A percentile compares a stretch with the other conserved stretches of the same genome.
Evolutionary conservation across 441 rosid genomes (phyloP).

Genomic region (Erodium chrysanthum): DNA sequence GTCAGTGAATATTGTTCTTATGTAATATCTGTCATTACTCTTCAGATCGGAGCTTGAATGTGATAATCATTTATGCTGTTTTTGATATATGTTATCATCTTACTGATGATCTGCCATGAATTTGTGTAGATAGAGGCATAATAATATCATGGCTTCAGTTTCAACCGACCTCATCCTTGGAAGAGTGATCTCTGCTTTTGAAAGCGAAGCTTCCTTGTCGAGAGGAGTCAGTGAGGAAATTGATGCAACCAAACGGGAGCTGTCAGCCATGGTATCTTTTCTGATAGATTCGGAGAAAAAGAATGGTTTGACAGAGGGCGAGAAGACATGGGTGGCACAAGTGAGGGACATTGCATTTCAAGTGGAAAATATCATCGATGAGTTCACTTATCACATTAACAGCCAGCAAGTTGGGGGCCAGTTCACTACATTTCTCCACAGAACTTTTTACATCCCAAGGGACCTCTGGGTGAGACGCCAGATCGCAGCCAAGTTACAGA

Average conservation of each 20-base stretch:
- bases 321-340: conserved; percentile 23
- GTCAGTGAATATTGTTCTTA: too few species aligned
- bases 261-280: conserved; percentile 29
- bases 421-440: conserved; percentile 11
- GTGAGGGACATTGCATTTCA: conserved; percentile 25
- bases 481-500: conserved; percentile 22
- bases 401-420: conserved; percentile 6
- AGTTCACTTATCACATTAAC: conserved; percentile 20
- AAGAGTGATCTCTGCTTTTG: neutral
- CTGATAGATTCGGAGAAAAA: conserved; percentile 23
- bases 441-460: conserved; percentile 13
- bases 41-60: too few species aligned
- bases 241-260: conserved; percentile 24
- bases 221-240: conserved; percentile 21
- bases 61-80: too few species aligned
- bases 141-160: neutral
- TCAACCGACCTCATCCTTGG: neutral
- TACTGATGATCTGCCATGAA: too few species aligned
- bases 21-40: too few species aligned
- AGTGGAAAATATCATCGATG: conserved; percentile 30
- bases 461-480: conserved; percentile 16
- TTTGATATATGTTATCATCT: too few species aligned
- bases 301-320: conserved; percentile 15
- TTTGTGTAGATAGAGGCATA: too few species aligned
- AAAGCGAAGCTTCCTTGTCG: conserved; percentile 25